These are phyloP conservation scores for Flueggea neowawraea DNA, from an alignment of 441 rosid genomes.

Conservation along the genomic window DNA sequence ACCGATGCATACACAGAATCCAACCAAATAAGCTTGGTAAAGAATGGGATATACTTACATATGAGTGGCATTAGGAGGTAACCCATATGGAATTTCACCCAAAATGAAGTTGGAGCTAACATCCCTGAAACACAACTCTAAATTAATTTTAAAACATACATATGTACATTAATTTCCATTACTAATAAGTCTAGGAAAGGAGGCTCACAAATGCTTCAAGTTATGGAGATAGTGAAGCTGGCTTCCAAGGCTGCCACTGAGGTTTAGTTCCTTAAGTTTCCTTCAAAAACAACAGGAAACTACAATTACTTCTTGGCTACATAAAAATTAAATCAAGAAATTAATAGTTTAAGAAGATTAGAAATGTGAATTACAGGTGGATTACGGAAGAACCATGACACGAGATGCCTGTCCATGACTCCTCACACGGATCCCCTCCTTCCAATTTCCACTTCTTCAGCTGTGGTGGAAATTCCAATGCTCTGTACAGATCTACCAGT, in stretches of 20 bases:
- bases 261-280: conserved; percentile 55
- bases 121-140: conserved; percentile 49
- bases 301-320: background rate
- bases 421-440: conserved; percentile 87
- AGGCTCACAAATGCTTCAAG: conserved; percentile 72
- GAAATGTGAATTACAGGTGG: conserved; percentile 47
- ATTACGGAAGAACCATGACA: conserved; percentile 70
- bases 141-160: conserved; percentile 11
- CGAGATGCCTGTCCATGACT: conserved; percentile 81
- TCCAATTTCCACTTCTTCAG: conserved; percentile 69
- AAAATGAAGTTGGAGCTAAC: conserved; percentile 62
- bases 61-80: conserved; percentile 84
- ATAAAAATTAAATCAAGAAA: background rate
- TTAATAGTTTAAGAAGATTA: background rate
- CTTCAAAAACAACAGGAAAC: conserved; percentile 29
- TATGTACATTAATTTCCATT: conserved; percentile 44
- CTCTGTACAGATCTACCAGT: conserved; percentile 58
- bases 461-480: conserved; percentile 55
- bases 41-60: conserved; percentile 45
- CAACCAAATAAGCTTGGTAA: no score
- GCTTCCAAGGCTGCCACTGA: conserved; percentile 68
- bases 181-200: conserved; percentile 24
- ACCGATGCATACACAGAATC: background rate
- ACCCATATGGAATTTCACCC: conserved; percentile 74
- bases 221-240: conserved; percentile 63